These are phyloP conservation scores for Russula sp. DNA, from an alignment of 768 basidiomycete species.

Conservation along the genomic window DNA sequence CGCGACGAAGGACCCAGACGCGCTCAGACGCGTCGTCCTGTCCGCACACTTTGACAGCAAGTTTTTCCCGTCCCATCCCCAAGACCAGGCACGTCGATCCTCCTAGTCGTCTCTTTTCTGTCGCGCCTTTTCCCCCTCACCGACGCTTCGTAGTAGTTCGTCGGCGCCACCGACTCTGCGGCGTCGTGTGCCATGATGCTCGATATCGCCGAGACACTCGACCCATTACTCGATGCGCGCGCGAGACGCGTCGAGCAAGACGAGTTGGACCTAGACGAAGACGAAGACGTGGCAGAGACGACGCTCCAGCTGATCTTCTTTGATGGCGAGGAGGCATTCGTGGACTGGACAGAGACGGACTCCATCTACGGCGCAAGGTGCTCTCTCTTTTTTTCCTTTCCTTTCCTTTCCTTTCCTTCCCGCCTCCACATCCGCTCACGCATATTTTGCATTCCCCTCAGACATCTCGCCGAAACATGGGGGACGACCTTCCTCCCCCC, in stretches of 20 bases:
- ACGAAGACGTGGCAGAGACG: slow-evolving; percentile 72
- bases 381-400: no score
- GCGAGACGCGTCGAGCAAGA: slow-evolving; percentile 47
- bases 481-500: slow-evolving; percentile 55
- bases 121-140: not conserved
- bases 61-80: slow-evolving; percentile 62
- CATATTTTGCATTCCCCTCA: no score
- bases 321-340: slow-evolving; percentile 96
- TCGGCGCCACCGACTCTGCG: slow-evolving; percentile 96
- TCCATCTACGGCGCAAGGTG: slow-evolving; percentile 96
- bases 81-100: slow-evolving; percentile 54
- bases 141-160: slow-evolving; percentile 51
- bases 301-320: slow-evolving; percentile 93
- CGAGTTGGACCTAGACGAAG: slow-evolving; percentile 47
- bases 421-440: no score
- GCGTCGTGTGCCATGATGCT: slow-evolving; percentile 92
- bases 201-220: slow-evolving; percentile 80
- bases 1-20: slow-evolving; percentile 89
- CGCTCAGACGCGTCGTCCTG: slow-evolving; percentile 73
- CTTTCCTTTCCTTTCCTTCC: no score
- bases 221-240: slow-evolving; percentile 60
- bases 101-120: not conserved
- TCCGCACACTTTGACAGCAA: slow-evolving; percentile 94
- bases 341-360: slow-evolving; percentile 80
- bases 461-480: slow-evolving; percentile 90